Evolutionary conservation across 192 early-diverging fungal species (phyloP).

Genomic region (Podila epigama): DNA sequence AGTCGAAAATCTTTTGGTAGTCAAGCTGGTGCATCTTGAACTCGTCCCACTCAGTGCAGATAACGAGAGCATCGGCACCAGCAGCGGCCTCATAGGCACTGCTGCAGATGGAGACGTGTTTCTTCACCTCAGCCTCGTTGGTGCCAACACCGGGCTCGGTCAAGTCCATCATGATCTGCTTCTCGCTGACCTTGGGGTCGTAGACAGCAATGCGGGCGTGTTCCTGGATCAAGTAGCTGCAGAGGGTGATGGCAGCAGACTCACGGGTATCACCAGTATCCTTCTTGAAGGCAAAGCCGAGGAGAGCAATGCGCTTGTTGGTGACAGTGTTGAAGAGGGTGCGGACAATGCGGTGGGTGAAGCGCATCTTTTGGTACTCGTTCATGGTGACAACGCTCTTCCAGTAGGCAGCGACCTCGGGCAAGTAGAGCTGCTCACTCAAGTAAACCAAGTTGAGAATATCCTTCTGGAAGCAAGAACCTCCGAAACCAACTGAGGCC

Average conservation of each 20-base stretch:
- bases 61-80: constrained; percentile 78
- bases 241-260: constrained; percentile 87
- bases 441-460: constrained; percentile 92
- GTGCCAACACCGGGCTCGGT: constrained; percentile 63
- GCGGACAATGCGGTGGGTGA: constrained; percentile 75
- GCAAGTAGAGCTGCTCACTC: constrained; percentile 79
- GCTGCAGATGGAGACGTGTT: constrained; percentile 66
- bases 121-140: constrained; percentile 59
- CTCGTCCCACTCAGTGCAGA: constrained; percentile 92
- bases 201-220: constrained; percentile 81
- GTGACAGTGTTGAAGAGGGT: constrained; percentile 82
- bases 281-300: constrained; percentile 96
- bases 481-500: constrained; percentile 93
- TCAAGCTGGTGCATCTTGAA: constrained; percentile 75
- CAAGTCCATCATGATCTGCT: constrained; percentile 76
- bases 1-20: constrained; percentile 69
- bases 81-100: constrained; percentile 75
- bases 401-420: constrained; percentile 95
- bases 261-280: constrained; percentile 94
- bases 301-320: constrained; percentile 78
- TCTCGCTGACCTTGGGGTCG: constrained; percentile 86
- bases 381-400: constrained; percentile 89
- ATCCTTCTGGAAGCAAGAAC: constrained; percentile 96
- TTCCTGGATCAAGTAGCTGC: constrained; percentile 80
- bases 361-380: constrained; percentile 90